Base-by-base conservation (phyloP, 148 eudicot genomes). In the Vaccinium corymbosum region DNA sequence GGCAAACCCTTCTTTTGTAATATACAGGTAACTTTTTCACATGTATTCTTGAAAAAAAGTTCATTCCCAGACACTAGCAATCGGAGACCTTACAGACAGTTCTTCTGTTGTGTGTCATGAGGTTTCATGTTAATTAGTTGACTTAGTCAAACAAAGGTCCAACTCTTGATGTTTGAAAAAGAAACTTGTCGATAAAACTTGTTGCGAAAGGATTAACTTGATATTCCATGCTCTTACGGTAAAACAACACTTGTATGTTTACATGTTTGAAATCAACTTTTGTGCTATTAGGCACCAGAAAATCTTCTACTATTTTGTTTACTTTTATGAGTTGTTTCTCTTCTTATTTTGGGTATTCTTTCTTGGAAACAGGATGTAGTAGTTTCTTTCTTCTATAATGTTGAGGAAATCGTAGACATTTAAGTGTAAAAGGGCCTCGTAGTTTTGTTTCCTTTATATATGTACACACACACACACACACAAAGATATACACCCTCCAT, bases 91-190 rank as follows among this genome's bases (percentile, higher is more conserved):
- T 61, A 61, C 3, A n/a, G 25, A 66, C 72, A 66, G 72, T 66
- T 66, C 32, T 66, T 9, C 32, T 9, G 29, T 35, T 80, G 52
- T 42, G 49, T 42, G 49, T 16, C 73, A 4, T 42, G 46, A 61
- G 27, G 62, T 61, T 42, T 42, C 10, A n/a, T 35, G 49, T 70
- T 57, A 22, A 19, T 27, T 16, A 56, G 42, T 79, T 35, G 64
- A 57, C 49, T 56, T 19, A 32, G 51, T 42, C 20, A 7, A 62
- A 29, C 15, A 35, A 55, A 79, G 7, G 1, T 7, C n/a, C 27
- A 38, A 15, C 80, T 13, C 61, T 78, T 51, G 61, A 52, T 25
- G 50, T n/a, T 80, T 46, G 72, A 62, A 29, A 61, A 80, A 80
- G 19, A 19, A 11, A 13, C 52, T 42, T 59, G 82, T 12, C 71